phyloP scores from a whole-genome alignment of 2,329 filamentous ascomycete genomes.

The Sporothrix luriei region DNA sequence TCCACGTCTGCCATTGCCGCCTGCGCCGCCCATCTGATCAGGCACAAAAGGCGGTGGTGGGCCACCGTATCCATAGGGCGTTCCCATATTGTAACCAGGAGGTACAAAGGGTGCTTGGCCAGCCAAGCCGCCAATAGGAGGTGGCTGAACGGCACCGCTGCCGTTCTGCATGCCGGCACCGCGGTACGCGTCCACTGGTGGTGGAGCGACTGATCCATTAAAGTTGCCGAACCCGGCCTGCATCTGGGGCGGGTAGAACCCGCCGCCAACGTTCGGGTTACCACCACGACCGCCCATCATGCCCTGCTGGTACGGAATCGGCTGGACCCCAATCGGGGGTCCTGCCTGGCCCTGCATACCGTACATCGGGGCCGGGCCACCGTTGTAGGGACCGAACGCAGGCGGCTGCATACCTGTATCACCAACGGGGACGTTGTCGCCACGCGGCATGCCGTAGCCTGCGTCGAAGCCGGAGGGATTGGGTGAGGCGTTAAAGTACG shows the following conservation, averaged over 20 bases:
- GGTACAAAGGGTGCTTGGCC: slow-evolving; percentile 47
- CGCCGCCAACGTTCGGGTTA: slow-evolving; percentile 49
- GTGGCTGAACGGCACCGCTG: slow-evolving; percentile 52
- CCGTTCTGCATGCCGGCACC: slow-evolving; percentile 55
- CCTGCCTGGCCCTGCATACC: slow-evolving; percentile 27
- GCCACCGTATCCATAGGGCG: slow-evolving; percentile 50
- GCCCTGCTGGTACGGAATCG: slow-evolving; percentile 60
- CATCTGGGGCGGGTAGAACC: slow-evolving; percentile 59
- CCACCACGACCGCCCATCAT: slow-evolving; percentile 58
- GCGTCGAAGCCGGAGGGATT: slow-evolving; percentile 56
- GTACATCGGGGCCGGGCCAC: slow-evolving; percentile 30
- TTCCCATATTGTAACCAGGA: slow-evolving; percentile 54
- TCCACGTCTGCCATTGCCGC: slow-evolving; percentile 60
- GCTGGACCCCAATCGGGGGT: slow-evolving; percentile 46
- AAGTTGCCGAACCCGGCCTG: slow-evolving; percentile 60
- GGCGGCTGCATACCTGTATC: slow-evolving; percentile 32
- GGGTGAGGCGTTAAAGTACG: slow-evolving; percentile 56
- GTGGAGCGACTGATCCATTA: slow-evolving; percentile 48
- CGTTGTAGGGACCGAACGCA: slow-evolving; percentile 29
- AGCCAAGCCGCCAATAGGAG: slow-evolving; percentile 42
- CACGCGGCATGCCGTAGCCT: slow-evolving; percentile 55
- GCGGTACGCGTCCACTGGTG: slow-evolving; percentile 57
- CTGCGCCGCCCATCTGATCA: slow-evolving; percentile 58
- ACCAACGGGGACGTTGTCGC: slow-evolving; percentile 53
- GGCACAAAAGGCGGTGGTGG: slow-evolving; percentile 58